Evolutionary conservation across 495 filamentous ascomycete species (phyloP).

Genomic region (Podospora australis): DNA sequence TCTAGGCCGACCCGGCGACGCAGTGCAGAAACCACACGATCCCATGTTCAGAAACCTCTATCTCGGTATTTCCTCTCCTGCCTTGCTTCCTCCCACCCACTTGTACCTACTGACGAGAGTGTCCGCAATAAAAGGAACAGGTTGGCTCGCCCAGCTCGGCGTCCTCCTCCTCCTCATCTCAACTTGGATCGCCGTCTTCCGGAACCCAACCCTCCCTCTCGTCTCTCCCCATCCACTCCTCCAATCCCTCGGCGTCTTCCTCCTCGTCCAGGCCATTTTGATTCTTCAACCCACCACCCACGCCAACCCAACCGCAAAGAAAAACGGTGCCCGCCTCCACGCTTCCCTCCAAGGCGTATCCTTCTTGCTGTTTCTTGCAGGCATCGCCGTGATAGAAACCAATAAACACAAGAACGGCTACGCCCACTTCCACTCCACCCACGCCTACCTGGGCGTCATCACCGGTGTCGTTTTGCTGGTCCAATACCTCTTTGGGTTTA

Average conservation of each 20-base stretch:
- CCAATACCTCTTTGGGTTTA: constrained; percentile 72
- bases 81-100: not conserved
- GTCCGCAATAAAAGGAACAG: constrained; percentile 46
- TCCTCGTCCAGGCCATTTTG: constrained; percentile 72
- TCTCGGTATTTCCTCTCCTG: constrained; percentile 50
- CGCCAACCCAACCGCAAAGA: constrained; percentile 65
- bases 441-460: constrained; percentile 71
- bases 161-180: constrained; percentile 56
- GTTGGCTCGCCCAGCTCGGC: constrained; percentile 32
- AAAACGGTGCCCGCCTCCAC: constrained; percentile 63
- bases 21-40: constrained; percentile 56
- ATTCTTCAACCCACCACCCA: constrained; percentile 85
- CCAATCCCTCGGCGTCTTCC: constrained; percentile 65
- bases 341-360: constrained; percentile 58
- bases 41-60: constrained; percentile 65
- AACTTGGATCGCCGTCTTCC: constrained; percentile 69
- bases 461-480: constrained; percentile 65
- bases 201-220: constrained; percentile 53
- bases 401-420: constrained; percentile 63
- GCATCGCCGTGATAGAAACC: constrained; percentile 70
- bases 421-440: constrained; percentile 66
- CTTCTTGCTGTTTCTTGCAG: constrained; percentile 54
- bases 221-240: constrained; percentile 87
- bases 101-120: too few relatives aligned
- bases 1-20: constrained; percentile 67